Percentiles rank a stretch among this genome's conserved stretches.
These are phyloP conservation scores for Lepiota brunneoincarnata DNA, from an alignment of 768 basidiomycete genomes.

Conservation along the genomic window DNA sequence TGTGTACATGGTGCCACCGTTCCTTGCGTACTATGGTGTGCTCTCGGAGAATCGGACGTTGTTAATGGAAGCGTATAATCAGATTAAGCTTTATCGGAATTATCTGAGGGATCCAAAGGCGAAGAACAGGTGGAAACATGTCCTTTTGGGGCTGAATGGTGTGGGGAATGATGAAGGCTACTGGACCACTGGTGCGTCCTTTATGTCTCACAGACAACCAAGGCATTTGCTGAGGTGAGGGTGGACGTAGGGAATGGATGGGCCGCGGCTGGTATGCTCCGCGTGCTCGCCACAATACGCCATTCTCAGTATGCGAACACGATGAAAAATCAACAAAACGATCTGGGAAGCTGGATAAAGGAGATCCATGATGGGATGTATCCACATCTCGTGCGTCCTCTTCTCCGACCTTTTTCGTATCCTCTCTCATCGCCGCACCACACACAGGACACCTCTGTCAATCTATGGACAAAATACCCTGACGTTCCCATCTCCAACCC, in stretches of 20 bases:
- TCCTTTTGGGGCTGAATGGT: slow-evolving; percentile 47
- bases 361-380: slow-evolving; percentile 81
- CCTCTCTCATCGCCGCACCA: slow-evolving; percentile 13
- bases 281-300: slow-evolving; percentile 74
- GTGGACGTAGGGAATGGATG: slow-evolving; percentile 71
- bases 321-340: slow-evolving; percentile 49
- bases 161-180: slow-evolving; percentile 59
- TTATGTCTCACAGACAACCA: too few species aligned
- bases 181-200: slow-evolving; percentile 70
- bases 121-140: slow-evolving; percentile 71
- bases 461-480: slow-evolving; percentile 73
- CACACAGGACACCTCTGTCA: slow-evolving; percentile 35
- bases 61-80: slow-evolving; percentile 63
- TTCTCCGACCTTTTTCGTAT: not conserved
- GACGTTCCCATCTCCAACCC: slow-evolving; percentile 36
- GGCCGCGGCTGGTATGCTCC: slow-evolving; percentile 86
- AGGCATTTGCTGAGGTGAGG: not conserved
- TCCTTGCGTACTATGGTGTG: slow-evolving; percentile 82
- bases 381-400: slow-evolving; percentile 44
- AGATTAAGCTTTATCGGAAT: slow-evolving; percentile 68
- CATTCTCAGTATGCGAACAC: slow-evolving; percentile 51
- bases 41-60: slow-evolving; percentile 53
- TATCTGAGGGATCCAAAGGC: slow-evolving; percentile 53
- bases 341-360: slow-evolving; percentile 61
- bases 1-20: slow-evolving; percentile 85